phyloP scores from a whole-genome alignment of 371 early-diverging fungal genomes.

The Dinochytrium kinnereticum region DNA sequence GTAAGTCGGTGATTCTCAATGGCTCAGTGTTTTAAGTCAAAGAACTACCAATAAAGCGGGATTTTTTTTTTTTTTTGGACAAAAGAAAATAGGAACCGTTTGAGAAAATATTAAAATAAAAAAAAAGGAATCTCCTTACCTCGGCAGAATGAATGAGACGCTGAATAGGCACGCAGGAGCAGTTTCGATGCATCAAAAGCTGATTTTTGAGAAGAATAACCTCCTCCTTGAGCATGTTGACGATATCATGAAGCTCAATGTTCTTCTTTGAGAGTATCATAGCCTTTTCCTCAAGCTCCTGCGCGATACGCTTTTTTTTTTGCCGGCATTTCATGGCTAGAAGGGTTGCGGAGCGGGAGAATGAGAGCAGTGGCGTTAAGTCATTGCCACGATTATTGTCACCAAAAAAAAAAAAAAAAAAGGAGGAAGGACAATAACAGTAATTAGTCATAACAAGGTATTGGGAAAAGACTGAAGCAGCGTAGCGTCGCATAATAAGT shows the following conservation, averaged over 20 bases:
- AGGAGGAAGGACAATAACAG: background rate
- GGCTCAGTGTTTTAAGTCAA: background rate
- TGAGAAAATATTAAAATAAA: background rate
- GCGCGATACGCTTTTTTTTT: conserved; percentile 75
- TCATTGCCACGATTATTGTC: too few species aligned
- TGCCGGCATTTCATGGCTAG: conserved; percentile 77
- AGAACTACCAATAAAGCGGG: background rate
- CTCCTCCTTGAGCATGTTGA: conserved; percentile 70
- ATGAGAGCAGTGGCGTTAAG: background rate
- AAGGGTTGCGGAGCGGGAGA: background rate
- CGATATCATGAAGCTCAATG: conserved; percentile 63
- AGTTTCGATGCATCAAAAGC: conserved; percentile 55
- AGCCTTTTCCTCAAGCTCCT: conserved; percentile 68
- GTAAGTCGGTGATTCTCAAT: too few species aligned
- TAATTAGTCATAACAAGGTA: background rate
- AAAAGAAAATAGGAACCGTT: background rate
- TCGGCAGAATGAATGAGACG: background rate
- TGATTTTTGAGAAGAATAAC: conserved; percentile 70
- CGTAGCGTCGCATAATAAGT: background rate
- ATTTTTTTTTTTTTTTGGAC: background rate
- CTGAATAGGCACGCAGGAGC: conserved; percentile 14
- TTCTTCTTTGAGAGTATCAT: conserved; percentile 64
- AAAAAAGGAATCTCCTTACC: background rate
- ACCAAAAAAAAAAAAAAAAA: background rate
- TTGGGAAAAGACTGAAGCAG: background rate